Conservation (phyloP, 495 filamentous ascomycete species). For the Neurospora africana region DNA sequence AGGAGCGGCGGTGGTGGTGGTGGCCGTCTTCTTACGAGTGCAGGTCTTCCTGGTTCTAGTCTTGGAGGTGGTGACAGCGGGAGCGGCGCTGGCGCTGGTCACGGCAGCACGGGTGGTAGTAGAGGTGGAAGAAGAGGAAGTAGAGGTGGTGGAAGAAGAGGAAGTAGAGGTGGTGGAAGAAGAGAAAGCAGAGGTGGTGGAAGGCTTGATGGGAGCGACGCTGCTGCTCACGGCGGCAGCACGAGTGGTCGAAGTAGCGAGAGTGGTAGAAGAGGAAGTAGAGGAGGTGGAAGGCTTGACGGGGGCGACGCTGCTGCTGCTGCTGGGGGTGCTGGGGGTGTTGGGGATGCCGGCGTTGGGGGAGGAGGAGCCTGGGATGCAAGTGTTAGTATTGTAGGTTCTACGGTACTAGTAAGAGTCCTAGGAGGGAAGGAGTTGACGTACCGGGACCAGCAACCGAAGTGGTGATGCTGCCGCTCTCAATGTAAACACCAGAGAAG, state of each 20-base stretch:
- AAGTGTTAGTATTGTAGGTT: neutral
- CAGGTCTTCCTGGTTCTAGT: neutral
- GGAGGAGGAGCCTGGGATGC: neutral
- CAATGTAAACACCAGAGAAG: constrained; percentile 64
- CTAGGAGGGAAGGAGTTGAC: neutral
- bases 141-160: constrained; percentile 11
- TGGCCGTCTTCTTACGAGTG: neutral
- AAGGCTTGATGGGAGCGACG: neutral
- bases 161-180: neutral
- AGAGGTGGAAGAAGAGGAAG: neutral
- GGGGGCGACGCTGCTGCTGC: constrained; percentile 1
- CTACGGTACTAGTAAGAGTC: neutral
- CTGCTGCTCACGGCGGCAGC: neutral
- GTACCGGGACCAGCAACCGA: constrained; percentile 22
- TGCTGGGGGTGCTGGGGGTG: no score
- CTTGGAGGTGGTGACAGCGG: neutral
- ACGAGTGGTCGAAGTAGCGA: neutral
- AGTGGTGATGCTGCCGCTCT: constrained; percentile 53
- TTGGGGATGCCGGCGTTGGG: neutral
- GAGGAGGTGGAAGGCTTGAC: constrained; percentile 9
- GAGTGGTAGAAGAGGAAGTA: neutral
- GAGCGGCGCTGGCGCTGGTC: neutral
- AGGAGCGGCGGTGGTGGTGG: constrained; percentile 13
- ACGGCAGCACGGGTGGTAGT: constrained; percentile 1
- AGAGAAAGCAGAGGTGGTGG: constrained; percentile 10